Evolutionary conservation across 148 eudicot genomes (phyloP).

Genomic region (Arbutus unedo): DNA sequence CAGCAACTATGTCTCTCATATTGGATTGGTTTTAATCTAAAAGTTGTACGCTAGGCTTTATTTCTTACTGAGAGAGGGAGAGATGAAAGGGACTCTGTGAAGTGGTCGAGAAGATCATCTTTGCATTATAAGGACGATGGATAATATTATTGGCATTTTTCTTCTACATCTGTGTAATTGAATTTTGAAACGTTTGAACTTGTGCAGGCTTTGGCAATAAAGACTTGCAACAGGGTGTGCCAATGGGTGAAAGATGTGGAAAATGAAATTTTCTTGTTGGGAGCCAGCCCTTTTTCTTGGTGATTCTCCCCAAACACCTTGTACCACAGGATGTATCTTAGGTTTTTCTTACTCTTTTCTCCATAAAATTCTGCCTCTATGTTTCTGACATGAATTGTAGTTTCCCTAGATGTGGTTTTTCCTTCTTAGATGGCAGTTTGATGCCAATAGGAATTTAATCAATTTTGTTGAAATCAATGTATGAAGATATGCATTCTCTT

Average conservation of each 20-base stretch:
- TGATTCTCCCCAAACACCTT: conserved; percentile 30
- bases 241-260: conserved; percentile 98
- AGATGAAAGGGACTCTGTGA: neutral
- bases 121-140: neutral
- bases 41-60: neutral
- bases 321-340: conserved; percentile 17
- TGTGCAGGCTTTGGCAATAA: conserved; percentile 88
- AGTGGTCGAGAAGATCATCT: neutral
- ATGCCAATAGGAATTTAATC: neutral
- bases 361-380: conserved; percentile 3
- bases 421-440: neutral
- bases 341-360: neutral
- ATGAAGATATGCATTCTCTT: neutral
- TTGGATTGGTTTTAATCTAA: too few species aligned
- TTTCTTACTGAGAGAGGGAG: neutral
- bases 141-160: neutral
- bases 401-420: neutral
- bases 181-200: conserved; percentile 9
- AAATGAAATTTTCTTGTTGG: conserved; percentile 83
- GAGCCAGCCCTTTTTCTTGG: conserved; percentile 93
- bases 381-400: conserved; percentile 2
- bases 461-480: neutral
- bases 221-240: conserved; percentile 86
- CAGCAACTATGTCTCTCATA: neutral
- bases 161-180: neutral